Evolutionary conservation across 805 yeast species (phyloP), one percentile per base, ranked within the genome.

Genomic region (Metschnikowia picachoensis): DNA sequence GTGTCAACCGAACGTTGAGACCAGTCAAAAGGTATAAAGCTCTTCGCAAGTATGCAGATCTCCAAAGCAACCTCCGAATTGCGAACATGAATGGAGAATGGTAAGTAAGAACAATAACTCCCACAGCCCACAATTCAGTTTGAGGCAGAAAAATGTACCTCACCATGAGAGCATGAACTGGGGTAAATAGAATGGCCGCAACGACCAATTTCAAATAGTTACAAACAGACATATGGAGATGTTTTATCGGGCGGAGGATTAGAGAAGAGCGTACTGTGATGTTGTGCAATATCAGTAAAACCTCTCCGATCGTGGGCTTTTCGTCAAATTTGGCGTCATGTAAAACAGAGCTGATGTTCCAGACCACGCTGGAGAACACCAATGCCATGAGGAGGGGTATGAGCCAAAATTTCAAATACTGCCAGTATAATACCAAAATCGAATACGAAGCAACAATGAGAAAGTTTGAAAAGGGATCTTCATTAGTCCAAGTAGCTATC

Each of bases 401-500:
- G 0, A 70, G 46, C 29, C 72, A 53, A 32, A 59, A 47, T 25
- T 70, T 59, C 20, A 74, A 47, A 9, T 57, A 33, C 4, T 60
- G 47, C 83, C 83, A 78, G 51, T 50, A 69, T 55, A 68, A 52
- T 12, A 77, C 70, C 1, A 70, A 29, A 30, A 67, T 60, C 11
- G 73, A 64, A 50, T 71, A 74, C 1, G 57, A 49, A 4, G 70
- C 69, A 30, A 76, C 62, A 1, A 70, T 32, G 7, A 78, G 55
- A 46, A 76, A 69, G 52, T 77, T 79, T 48, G 65, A 65, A 52
- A 74, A 76, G 9, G 74, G 71, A 44, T 76, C 77, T 4, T 68
- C 74, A 48, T 77, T 76, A 1, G 84, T 78, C 84, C 84, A 79
- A 1, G 83, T 77, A 16, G 77, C 49, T 12, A 75, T 58, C 33